Percentiles rank a stretch among this genome's conserved stretches.
Evolutionary conservation across 2,329 filamentous ascomycete species (phyloP).

Genomic region (Colletotrichum tamarilloi): DNA sequence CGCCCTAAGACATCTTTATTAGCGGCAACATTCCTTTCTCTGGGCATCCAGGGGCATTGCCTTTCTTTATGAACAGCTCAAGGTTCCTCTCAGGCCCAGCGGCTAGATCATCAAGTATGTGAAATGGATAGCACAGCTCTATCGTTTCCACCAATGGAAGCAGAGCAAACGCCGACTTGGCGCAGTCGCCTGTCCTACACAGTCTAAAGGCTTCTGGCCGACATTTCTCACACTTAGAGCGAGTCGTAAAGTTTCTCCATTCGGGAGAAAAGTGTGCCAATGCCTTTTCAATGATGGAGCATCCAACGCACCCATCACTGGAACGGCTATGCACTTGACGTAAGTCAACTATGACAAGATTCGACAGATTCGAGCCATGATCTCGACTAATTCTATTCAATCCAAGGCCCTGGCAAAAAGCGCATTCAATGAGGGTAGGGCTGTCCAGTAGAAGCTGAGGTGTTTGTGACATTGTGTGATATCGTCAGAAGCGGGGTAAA

Average conservation of each 20-base stretch:
- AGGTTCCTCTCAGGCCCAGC: neutral
- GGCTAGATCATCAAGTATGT: neutral
- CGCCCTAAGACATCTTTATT: neutral
- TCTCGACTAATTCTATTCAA: neutral
- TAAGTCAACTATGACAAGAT: neutral
- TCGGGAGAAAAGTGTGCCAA: neutral
- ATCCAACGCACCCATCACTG: neutral
- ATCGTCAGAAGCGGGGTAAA: neutral
- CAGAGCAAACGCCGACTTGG: neutral
- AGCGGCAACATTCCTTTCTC: neutral
- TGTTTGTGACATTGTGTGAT: neutral
- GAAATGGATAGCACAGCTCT: slow-evolving; percentile 9
- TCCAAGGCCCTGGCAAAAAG: neutral
- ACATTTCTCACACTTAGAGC: neutral
- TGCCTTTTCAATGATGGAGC: neutral
- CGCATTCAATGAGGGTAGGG: neutral
- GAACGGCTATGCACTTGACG: neutral
- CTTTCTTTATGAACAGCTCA: neutral
- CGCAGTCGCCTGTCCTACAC: neutral
- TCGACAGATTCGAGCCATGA: neutral
- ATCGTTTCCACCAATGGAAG: neutral
- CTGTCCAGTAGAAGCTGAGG: neutral
- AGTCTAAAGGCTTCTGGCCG: neutral
- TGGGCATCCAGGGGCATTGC: neutral
- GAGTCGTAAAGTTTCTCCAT: neutral